A percentile compares a stretch with the other conserved stretches of the same genome.
Evolutionary conservation across 768 basidiomycete genomes (phyloP).

Genomic region (Auriscalpium microsporum): DNA sequence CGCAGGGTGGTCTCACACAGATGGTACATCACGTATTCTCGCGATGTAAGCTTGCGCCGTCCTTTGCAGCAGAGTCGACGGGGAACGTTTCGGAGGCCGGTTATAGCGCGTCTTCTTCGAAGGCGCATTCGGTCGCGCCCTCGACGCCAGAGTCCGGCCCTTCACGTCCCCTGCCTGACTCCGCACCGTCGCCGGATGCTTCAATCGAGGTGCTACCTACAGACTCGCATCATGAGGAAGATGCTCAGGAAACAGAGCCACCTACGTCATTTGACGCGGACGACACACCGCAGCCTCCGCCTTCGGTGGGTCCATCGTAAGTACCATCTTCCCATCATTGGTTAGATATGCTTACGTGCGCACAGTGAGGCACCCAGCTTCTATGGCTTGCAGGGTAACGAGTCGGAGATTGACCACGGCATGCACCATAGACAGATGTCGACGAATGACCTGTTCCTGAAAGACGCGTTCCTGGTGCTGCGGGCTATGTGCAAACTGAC

Average conservation of each 20-base stretch:
- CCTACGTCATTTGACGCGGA: not conserved
- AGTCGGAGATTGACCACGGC: conserved; percentile 6
- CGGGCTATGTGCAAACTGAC: conserved; percentile 94
- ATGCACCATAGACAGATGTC: conserved; percentile 39
- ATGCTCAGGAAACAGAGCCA: not conserved
- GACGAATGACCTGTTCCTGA: conserved; percentile 85
- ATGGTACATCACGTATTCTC: conserved; percentile 97
- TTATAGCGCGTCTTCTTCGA: conserved; percentile 5
- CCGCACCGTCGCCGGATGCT: not conserved
- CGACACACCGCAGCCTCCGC: not conserved
- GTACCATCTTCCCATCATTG: not conserved
- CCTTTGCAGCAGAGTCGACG: conserved; percentile 1
- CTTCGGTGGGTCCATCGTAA: conserved; percentile 1
- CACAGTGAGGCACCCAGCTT: conserved; percentile 1
- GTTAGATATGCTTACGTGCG: not conserved
- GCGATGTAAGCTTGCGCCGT: conserved; percentile 46
- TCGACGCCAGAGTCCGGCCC: conserved; percentile 13
- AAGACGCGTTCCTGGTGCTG: conserved; percentile 97
- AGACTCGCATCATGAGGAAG: not conserved
- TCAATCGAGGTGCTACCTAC: too few species aligned
- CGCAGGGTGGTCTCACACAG: conserved; percentile 94
- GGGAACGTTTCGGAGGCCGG: conserved; percentile 2
- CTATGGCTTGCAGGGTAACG: conserved; percentile 10
- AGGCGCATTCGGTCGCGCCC: conserved; percentile 4
- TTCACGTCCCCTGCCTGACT: conserved; percentile 8